Percentiles rank a stretch among this genome's conserved stretches.
phyloP scores from a whole-genome alignment of 2,329 filamentous ascomycete genomes.

The Microdochium trichocladiopsis region DNA sequence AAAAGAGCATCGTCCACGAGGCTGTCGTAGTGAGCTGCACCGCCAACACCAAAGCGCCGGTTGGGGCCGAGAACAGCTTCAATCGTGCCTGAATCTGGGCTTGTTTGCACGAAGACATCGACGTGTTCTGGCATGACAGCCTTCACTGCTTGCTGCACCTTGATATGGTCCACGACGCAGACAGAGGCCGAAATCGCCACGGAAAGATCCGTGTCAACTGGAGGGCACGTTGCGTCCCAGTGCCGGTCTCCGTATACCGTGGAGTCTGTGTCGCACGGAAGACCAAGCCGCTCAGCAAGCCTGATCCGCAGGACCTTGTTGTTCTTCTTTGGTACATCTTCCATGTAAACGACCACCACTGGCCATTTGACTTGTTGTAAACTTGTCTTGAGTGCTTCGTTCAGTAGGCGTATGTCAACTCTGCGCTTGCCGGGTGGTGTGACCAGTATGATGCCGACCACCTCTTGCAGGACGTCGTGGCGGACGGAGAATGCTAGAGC shows the following conservation, averaged over 20 bases:
- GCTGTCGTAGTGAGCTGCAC: neutral
- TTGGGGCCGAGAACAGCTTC: slow-evolving; percentile 1
- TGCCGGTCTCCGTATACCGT: slow-evolving; percentile 36
- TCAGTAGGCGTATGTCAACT: slow-evolving; percentile 39
- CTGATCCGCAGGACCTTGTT: slow-evolving; percentile 51
- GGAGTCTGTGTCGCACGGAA: slow-evolving; percentile 36
- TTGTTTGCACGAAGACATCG: slow-evolving; percentile 3
- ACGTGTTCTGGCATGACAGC: slow-evolving; percentile 1
- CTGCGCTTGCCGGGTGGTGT: slow-evolving; percentile 33
- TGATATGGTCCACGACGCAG: slow-evolving; percentile 22
- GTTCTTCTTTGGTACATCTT: slow-evolving; percentile 45
- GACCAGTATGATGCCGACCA: slow-evolving; percentile 45
- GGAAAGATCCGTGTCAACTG: slow-evolving; percentile 36
- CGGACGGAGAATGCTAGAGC: slow-evolving; percentile 45
- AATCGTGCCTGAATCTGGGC: slow-evolving; percentile 1
- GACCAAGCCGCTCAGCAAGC: slow-evolving; percentile 36
- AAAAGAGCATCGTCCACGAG: neutral
- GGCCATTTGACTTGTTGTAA: slow-evolving; percentile 48
- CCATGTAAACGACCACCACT: slow-evolving; percentile 44
- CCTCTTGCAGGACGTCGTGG: slow-evolving; percentile 48
- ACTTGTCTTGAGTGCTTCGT: slow-evolving; percentile 35
- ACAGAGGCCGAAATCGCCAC: slow-evolving; percentile 26
- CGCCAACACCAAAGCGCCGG: neutral
- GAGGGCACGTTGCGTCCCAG: slow-evolving; percentile 40
- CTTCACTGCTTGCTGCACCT: slow-evolving; percentile 10